Evolutionary conservation across 208 protist genomes (phyloP), one percentile per base, ranked within the genome.

Genomic region (Zelonia costaricensis): DNA sequence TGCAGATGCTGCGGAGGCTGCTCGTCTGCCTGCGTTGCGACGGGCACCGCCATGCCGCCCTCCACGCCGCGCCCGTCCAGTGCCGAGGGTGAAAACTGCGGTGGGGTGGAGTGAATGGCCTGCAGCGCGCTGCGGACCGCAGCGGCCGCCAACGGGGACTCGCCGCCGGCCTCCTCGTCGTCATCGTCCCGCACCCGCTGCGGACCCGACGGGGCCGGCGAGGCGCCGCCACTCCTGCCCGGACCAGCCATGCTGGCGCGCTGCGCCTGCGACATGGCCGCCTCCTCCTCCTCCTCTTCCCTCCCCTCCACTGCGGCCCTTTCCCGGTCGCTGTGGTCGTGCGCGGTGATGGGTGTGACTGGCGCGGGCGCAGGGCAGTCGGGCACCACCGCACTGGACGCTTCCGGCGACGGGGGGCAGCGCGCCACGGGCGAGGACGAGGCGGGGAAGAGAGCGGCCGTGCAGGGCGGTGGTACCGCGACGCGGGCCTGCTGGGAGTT

Each of bases 111-210:
- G 8, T 49, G 55, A 20, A 61, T 61, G 15, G 31, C 46, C 40
- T 58, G 65, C 40, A 53, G 40, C n/a, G 48, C 56, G 9, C 38
- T 54, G 9, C 40, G 65, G 16, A 18, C 30, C 23, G 56, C 65
- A 6, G 54, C 65, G 18, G 56, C 52, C 1, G 65, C 40, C 22
- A 46, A 48, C 13, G 65, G 49, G 16, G 56, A 64, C 42, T 63
- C 65, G 46, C 65, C 56, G 22, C 65, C 65, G 7, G 65, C 63
- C 33, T 47, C 65, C 48, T 71, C 65, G 31, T 64, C 65, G n/a
- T 70, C 64, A 20, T 68, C 52, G 36, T 71, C 56, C 38, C 2
- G 25, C 30, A 22, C 30, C 35, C 27, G 2, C 8, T 30, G 27
- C 2, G 23, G 54, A 22, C n/a, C 36, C 12, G 35, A 23, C 18